Evolutionary conservation across 2,329 filamentous ascomycete species (phyloP), one percentile per base, ranked within the genome.

Genomic region (Ascochyta lentis): DNA sequence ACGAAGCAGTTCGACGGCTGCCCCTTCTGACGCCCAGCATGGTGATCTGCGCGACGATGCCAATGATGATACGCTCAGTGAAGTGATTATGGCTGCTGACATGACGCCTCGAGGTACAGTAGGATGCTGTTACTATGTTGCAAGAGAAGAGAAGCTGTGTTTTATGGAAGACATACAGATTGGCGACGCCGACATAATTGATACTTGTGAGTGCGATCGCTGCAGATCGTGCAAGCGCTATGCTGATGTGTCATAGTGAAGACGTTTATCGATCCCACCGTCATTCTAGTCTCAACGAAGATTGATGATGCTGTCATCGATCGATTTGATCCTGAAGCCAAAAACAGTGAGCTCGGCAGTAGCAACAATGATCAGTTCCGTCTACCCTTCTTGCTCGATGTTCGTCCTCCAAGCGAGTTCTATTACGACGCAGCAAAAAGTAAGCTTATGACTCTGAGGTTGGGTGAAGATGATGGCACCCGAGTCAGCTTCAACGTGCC

Each of bases 71-170:
- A 70, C 78, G 0, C 69, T 87, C 34, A 83, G 85, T 52, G 90
- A 95, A 69, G 77, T 92, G 24, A 83, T 96, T 54, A 91, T 96
- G 86, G 90, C 91, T 0, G 79, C 96, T 23, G 87, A 96, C 55
- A 81, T 94, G 71, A 86, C 83, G 59, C 83, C 87, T n/a, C 83
- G 85, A 27, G 86, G 84, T 0, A 87, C 83, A 0, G 81, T 96
- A 16, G 94, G 94, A 0, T 97, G 92, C 72, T 89, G 91, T 41
- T 96, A 94, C 70, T 96, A 94, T 70, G 80, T 88, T 42, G 86
- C 88, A 6, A 78, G 82, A 24, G 86, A 92, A 35, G 87, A 90
- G 66, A 86, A 82, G 33, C 75, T 97, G 3, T 89, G 85, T 55
- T 81, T 96, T 39, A 87, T 96, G 70, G 87, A 94, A 69, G 93